Evolutionary conservation across 164 flowering plant species (phyloP), one percentile per base, ranked within the genome.

Genomic region (Magnolia officinalis): DNA sequence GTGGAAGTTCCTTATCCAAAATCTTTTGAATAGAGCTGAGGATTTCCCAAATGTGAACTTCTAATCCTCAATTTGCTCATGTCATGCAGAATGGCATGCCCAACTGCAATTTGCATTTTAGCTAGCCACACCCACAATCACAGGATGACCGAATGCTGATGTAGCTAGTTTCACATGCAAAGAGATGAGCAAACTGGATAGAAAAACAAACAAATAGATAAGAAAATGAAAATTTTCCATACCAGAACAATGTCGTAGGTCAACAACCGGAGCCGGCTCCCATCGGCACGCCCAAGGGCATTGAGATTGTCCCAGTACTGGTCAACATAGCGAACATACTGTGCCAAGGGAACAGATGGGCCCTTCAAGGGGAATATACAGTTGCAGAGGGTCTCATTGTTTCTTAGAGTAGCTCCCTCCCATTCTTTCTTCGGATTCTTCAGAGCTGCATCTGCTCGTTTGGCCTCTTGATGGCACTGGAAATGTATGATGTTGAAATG

Each of bases 401-500:
- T 96, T 75, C 99, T 81, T 11, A 96, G 90, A 45, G 98, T 87
- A 63, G 99, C 99, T 2, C 99, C 99, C 61, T 96, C 99, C 99
- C 99, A 96, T 80, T 96, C 99, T 84, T 94, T 96, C 89, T 96
- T 96, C 63, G 99, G 99, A 83, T 86, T 91, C 75, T 74, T 94
- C 21, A 96, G 83, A 78, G 97, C 98, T 63, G 98, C 95, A 85
- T 96, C 99, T 24, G 98, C 97, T 82, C 98, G 81, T 79, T 96
- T 96, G 52, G 99, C 99, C 85, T 96, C 98, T 71, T 90, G 97
- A 82, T 96, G 99, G 82, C 99, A 96, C 81, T 94, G 98, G 88
- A 90, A 94, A 77, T 96, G 99, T 76, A 96, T 96, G 79, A 96
- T 89, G 77, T 94, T 96, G 88, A 96, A 96, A 82, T 92, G 96